Percentiles rank a stretch among this genome's conserved stretches.
Conservation (phyloP, 495 filamentous ascomycete genomes). For the Echria macrotheca region DNA sequence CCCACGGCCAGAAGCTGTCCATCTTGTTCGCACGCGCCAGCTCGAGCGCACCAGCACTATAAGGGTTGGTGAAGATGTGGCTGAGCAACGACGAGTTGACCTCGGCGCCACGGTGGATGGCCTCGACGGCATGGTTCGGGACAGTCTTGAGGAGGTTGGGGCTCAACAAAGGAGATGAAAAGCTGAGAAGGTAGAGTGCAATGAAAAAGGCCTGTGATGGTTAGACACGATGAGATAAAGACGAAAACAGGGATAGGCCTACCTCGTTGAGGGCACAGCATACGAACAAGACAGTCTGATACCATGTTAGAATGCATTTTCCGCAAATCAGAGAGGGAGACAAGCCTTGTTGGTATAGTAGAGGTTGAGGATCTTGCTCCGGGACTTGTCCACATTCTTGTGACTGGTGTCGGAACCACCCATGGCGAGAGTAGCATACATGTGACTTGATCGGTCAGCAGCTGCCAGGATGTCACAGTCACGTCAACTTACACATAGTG, state of each 20-base stretch:
- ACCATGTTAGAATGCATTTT: conserved; percentile 7
- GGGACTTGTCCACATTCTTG: conserved; percentile 81
- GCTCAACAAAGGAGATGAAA: conserved; percentile 80
- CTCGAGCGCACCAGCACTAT: conserved; percentile 87
- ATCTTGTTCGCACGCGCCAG: conserved; percentile 91
- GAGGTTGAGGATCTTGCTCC: conserved; percentile 77
- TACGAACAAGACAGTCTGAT: conserved; percentile 81
- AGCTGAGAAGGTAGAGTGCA: conserved; percentile 93
- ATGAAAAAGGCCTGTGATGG: conserved; percentile 98
- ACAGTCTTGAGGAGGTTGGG: conserved; percentile 63
- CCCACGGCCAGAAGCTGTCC: conserved; percentile 78
- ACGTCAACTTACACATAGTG: conserved; percentile 64
- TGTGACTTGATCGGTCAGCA: conserved; percentile 51
- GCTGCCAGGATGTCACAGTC: background rate
- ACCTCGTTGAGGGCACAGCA: conserved; percentile 89
- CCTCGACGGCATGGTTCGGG: conserved; percentile 42
- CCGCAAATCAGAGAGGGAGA: conserved; percentile 10
- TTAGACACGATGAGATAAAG: no score
- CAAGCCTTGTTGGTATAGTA: conserved; percentile 95
- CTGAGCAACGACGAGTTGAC: conserved; percentile 55
- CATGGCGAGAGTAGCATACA: conserved; percentile 88
- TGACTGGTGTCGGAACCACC: conserved; percentile 73
- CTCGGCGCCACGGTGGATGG: conserved; percentile 60
- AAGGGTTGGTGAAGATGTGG: conserved; percentile 73
- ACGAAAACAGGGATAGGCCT: no score